A percentile compares a stretch with the other conserved stretches of the same genome.
These are phyloP conservation scores for Pilatotrama ljubarskyi DNA, from an alignment of 768 basidiomycete genomes.

Conservation along the genomic window DNA sequence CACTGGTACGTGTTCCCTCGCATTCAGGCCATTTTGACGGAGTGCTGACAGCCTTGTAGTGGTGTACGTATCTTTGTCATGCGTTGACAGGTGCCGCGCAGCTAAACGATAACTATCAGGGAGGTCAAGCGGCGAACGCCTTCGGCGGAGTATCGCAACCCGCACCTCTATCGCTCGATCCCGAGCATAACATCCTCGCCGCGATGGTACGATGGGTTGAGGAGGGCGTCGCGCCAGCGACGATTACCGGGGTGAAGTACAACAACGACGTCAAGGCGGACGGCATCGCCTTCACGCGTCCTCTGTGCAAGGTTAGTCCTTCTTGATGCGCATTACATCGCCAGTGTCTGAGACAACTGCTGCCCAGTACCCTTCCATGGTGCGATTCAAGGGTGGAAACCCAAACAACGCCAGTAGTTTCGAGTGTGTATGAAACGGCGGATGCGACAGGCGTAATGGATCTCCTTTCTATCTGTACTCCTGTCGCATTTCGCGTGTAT, in stretches of 20 bases:
- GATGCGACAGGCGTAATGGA: too few relatives aligned
- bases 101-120: not conserved
- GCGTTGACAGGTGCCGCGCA: not conserved
- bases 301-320: slow-evolving; percentile 18
- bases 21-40: too few relatives aligned
- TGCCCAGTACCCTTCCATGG: not conserved
- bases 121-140: slow-evolving; percentile 26
- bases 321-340: not conserved
- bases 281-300: slow-evolving; percentile 17
- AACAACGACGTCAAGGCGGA: not conserved
- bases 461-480: too few relatives aligned
- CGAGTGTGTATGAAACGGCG: not conserved
- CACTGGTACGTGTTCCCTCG: slow-evolving; percentile 23
- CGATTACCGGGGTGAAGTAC: slow-evolving; percentile 22
- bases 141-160: slow-evolving; percentile 20
- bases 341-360: too few relatives aligned
- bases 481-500: too few relatives aligned
- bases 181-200: slow-evolving; percentile 26
- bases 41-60: not conserved
- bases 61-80: not conserved
- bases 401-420: slow-evolving; percentile 2
- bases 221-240: slow-evolving; percentile 26
- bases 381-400: slow-evolving; percentile 3
- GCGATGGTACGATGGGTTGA: slow-evolving; percentile 35
- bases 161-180: slow-evolving; percentile 13